Evolutionary conservation across 176 grass and related monocot species (phyloP).

Genomic region (Triticum timopheevii): DNA sequence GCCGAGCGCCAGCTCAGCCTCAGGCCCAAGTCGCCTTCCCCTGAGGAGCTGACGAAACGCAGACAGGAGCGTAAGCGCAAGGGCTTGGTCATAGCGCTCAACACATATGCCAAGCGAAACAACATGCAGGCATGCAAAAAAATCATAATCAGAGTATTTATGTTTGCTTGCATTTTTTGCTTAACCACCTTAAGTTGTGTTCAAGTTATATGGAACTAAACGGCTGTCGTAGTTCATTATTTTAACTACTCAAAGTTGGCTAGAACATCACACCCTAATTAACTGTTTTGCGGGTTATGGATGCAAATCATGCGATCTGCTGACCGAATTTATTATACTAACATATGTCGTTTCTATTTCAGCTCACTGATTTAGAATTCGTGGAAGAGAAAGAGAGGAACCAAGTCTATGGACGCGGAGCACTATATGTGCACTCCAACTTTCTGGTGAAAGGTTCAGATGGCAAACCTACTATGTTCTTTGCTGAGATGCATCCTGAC

Average conservation of each 20-base stretch:
- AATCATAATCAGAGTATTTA: not conserved
- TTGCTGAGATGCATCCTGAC: not conserved
- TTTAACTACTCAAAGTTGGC: not conserved
- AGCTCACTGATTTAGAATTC: not conserved
- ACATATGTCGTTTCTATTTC: not conserved
- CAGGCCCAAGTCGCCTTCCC: not conserved
- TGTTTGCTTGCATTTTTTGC: not conserved
- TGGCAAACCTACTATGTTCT: not conserved
- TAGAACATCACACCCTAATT: not conserved
- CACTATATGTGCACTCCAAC: not conserved
- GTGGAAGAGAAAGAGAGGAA: not conserved
- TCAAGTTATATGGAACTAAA: not conserved
- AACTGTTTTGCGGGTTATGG: not conserved
- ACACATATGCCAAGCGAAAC: not conserved
- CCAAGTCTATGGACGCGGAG: not conserved
- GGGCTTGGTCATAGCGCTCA: not conserved
- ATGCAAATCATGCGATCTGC: not conserved
- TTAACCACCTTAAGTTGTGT: not conserved
- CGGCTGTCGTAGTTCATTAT: no score
- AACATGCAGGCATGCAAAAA: not conserved
- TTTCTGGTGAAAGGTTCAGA: constrained; percentile 16
- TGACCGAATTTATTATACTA: not conserved
- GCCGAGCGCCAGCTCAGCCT: not conserved
- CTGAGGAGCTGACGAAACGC: not conserved
- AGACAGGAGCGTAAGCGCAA: not conserved